phyloP scores from a whole-genome alignment of 1,284 basidiomycete genomes.

The Austropuccinia psidii region DNA sequence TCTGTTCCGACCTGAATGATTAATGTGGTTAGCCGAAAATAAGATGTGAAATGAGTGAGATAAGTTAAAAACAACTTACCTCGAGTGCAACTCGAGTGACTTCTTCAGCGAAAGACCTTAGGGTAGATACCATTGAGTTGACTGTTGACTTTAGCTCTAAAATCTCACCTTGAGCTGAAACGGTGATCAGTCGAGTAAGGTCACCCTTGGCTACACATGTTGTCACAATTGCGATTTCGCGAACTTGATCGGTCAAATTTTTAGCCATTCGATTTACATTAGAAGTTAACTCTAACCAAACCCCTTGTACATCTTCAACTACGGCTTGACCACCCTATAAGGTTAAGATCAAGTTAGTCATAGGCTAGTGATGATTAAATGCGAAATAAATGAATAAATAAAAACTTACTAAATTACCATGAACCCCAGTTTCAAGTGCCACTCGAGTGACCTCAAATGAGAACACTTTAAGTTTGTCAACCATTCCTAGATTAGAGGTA shows the following conservation, averaged over 20 bases:
- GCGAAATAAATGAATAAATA: background rate
- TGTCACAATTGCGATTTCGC: conserved; percentile 79
- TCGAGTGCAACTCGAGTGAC: conserved; percentile 50
- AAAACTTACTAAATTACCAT: conserved; percentile 35
- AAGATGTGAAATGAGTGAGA: conserved; percentile 3
- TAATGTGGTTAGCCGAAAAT: background rate
- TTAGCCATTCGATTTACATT: conserved; percentile 48
- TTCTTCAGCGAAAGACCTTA: conserved; percentile 73
- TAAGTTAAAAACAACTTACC: conserved; percentile 33
- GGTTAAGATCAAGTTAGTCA: background rate
- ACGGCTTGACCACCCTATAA: conserved; percentile 47
- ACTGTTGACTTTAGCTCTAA: conserved; percentile 72
- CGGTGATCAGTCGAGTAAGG: conserved; percentile 55
- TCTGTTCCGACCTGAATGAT: conserved; percentile 65
- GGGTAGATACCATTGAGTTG: conserved; percentile 80
- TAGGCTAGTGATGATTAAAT: background rate
- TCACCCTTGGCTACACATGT: conserved; percentile 68
- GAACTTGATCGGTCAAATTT: conserved; percentile 85
- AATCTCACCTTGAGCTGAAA: conserved; percentile 84
- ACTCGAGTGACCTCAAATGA: conserved; percentile 95
- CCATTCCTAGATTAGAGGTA: conserved; percentile 42
- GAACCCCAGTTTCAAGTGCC: conserved; percentile 52
- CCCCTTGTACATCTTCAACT: conserved; percentile 47
- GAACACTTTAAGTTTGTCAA: conserved; percentile 74
- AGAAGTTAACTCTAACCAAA: conserved; percentile 48